These are phyloP conservation scores for Komagataella phaffii DNA, from an alignment of 805 yeast genomes.

Conservation along the genomic window DNA sequence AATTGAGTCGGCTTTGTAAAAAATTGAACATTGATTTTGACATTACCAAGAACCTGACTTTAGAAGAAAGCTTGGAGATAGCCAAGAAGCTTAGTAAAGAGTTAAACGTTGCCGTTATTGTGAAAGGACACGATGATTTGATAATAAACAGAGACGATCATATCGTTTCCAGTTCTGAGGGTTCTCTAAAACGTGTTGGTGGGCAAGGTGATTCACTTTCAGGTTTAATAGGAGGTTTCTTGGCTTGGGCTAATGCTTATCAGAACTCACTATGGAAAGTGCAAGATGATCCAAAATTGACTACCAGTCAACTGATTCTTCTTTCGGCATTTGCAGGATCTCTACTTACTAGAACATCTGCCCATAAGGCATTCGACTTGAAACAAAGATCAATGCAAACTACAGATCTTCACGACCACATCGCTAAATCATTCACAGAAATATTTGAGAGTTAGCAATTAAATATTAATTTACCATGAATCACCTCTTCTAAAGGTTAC, in stretches of 20 bases:
- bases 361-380: constrained; percentile 46
- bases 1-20: constrained; percentile 57
- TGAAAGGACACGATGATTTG: constrained; percentile 62
- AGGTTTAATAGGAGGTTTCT: constrained; percentile 72
- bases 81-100: constrained; percentile 29
- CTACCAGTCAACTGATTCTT: constrained; percentile 18
- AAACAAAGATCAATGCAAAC: constrained; percentile 79
- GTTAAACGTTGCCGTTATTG: constrained; percentile 44
- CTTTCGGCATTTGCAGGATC: constrained; percentile 66
- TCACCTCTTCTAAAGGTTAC: constrained; percentile 32
- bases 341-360: constrained; percentile 50
- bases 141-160: constrained; percentile 37
- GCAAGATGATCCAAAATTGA: constrained; percentile 16
- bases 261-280: constrained; percentile 44
- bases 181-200: constrained; percentile 75
- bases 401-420: constrained; percentile 57
- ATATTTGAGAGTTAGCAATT: constrained; percentile 7
- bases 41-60: not conserved
- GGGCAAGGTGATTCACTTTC: constrained; percentile 95
- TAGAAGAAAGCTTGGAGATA: constrained; percentile 9
- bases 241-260: constrained; percentile 68
- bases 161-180: constrained; percentile 32
- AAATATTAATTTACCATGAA: constrained; percentile 10
- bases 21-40: constrained; percentile 22
- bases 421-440: constrained; percentile 49